phyloP scores from a whole-genome alignment of 2,329 filamentous ascomycete species.

The Trematosphaeria pertusa region DNA sequence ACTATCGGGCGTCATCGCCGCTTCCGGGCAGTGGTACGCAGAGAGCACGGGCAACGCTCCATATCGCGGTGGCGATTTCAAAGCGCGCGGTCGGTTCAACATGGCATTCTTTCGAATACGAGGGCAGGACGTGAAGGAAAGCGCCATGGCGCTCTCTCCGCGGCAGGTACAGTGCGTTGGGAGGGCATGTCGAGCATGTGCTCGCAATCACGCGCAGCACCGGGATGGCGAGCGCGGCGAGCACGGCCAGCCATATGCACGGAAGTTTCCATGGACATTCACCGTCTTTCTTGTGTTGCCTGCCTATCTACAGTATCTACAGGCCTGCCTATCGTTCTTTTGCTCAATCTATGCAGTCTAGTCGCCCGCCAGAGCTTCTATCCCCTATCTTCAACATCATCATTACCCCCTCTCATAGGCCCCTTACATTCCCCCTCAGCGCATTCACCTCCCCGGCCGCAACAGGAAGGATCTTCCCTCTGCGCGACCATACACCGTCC shows the following conservation, averaged over 20 bases:
- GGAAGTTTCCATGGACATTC: conserved; percentile 15
- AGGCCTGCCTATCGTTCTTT: too few relatives aligned
- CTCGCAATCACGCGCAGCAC: conserved; percentile 9
- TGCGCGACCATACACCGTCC: too few relatives aligned
- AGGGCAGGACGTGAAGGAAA: background rate
- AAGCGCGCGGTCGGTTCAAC: too few relatives aligned
- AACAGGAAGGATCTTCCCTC: conserved; percentile 1
- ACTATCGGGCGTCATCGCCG: too few relatives aligned
- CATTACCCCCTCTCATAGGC: too few relatives aligned
- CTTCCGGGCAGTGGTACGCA: too few relatives aligned
- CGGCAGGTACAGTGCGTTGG: conserved; percentile 1
- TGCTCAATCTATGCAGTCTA: too few relatives aligned
- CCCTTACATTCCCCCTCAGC: background rate
- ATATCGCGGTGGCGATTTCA: too few relatives aligned
- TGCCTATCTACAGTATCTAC: too few relatives aligned
- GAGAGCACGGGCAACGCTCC: too few relatives aligned
- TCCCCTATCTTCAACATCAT: background rate
- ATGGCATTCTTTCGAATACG: background rate
- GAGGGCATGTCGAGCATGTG: conserved; percentile 5
- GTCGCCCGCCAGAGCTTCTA: too few relatives aligned
- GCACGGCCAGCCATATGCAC: conserved; percentile 5
- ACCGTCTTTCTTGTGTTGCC: conserved; percentile 19
- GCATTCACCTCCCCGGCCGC: background rate
- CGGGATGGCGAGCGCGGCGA: too few relatives aligned
- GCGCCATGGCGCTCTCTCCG: background rate